Base-by-base conservation (phyloP, 495 filamentous ascomycete genomes). In the Penicillium roqueforti region DNA sequence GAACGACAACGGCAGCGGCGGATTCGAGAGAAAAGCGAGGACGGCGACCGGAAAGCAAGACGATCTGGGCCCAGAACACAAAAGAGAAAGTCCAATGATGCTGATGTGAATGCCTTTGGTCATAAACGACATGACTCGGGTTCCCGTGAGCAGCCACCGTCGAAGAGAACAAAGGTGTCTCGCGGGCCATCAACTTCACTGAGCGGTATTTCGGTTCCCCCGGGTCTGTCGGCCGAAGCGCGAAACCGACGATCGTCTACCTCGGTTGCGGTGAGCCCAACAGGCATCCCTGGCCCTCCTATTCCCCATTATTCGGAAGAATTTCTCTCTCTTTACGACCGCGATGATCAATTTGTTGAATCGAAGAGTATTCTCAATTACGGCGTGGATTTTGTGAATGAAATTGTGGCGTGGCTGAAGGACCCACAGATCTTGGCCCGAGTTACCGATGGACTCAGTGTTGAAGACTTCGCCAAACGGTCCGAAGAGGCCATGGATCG, bases 131-230 rank as follows among this genome's bases (percentile, higher is more conserved):
- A 76, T 61, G 69, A 86, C 66, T 74, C 81, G 66, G 56, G 54
- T 40, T 50, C 57, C 4, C 74, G 81, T 31, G 87, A 87, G 57
- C 79, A 78, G 43, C 81, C 76, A 6, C 79, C 81, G 14, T 58
- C 76, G 6, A 97, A 95, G 66, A 89, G 87, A 59, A 59, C 85
- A 0, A 96, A 95, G 65, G 87, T 77, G 11, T 81, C 75, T 46
- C 92, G 96, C 71, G 85, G 84, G 37, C 63, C 84, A 4, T 88
- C 81, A 6, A 80, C 81, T 37, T 95, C 91, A 0, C 71, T 87
- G 53, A 82, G 79, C 54, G 84, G 80, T n/a, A 74, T 78, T 26
- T 67, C 76, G 8, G 70, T 58, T 73, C 56, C 54, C 39, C 67
- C 68, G 22, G 56, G 61, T 26, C 60, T 71, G 37, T 61, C 58